A percentile compares a stretch with the other conserved stretches of the same genome.
phyloP scores from a whole-genome alignment of 345 rosid genomes.

The Triadica sebifera region DNA sequence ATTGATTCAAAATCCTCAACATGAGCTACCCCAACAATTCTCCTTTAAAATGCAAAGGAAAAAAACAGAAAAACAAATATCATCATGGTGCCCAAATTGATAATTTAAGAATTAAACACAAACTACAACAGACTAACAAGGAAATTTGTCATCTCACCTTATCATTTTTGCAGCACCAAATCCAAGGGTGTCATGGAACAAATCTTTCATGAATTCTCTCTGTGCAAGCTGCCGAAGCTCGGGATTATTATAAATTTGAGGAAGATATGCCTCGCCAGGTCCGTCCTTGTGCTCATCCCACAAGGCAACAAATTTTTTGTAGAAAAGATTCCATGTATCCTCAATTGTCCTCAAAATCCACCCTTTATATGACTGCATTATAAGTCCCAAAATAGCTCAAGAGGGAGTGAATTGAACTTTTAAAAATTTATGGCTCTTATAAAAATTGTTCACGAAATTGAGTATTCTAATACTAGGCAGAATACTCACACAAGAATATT shows the following conservation, averaged over 20 bases:
- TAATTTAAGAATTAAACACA: neutral
- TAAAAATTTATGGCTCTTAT: too few relatives aligned
- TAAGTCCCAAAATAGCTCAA: too few relatives aligned
- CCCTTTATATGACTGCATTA: slow-evolving; percentile 54
- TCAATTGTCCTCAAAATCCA: slow-evolving; percentile 72
- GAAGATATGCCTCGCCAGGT: slow-evolving; percentile 80
- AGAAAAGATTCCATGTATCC: slow-evolving; percentile 77
- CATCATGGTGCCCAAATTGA: neutral
- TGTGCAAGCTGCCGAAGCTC: slow-evolving; percentile 65
- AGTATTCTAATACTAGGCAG: too few relatives aligned
- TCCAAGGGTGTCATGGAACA: slow-evolving; percentile 86
- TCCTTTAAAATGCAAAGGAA: too few relatives aligned
- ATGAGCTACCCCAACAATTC: too few relatives aligned
- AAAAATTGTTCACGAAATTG: too few relatives aligned
- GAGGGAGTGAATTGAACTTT: too few relatives aligned
- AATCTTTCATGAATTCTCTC: slow-evolving; percentile 55
- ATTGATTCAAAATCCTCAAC: too few relatives aligned
- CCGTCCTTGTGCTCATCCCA: slow-evolving; percentile 84
- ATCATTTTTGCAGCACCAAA: slow-evolving; percentile 98
- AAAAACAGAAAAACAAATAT: too few relatives aligned
- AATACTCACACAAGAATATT: too few relatives aligned
- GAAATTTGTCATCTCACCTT: slow-evolving; percentile 42
- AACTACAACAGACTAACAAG: neutral
- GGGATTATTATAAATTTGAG: slow-evolving; percentile 62
- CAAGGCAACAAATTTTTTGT: slow-evolving; percentile 55